phyloP scores from a whole-genome alignment of 1,284 basidiomycete species.

The Ceratobasidium sp. region DNA sequence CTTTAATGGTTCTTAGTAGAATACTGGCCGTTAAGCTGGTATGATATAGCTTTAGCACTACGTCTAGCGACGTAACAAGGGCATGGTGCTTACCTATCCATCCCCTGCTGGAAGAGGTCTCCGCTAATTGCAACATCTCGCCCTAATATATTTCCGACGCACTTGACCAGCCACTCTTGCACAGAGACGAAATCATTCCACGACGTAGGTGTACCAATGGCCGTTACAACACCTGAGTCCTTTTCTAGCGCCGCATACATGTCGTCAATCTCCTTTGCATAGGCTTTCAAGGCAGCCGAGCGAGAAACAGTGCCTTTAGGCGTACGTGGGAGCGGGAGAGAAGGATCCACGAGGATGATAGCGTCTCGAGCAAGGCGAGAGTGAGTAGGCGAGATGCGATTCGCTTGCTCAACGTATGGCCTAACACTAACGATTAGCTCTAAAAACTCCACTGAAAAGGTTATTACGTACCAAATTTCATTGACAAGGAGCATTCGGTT shows the following conservation, averaged over 20 bases:
- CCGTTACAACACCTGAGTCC: background rate
- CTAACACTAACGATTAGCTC: constrained; percentile 44
- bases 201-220: background rate
- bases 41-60: background rate
- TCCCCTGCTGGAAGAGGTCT: constrained; percentile 28
- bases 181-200: background rate
- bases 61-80: no score
- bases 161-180: background rate
- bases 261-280: constrained; percentile 42
- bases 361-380: constrained; percentile 57
- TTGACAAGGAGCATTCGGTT: constrained; percentile 53
- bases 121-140: background rate
- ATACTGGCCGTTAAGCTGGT: constrained; percentile 4
- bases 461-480: constrained; percentile 53
- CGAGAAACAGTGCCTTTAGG: constrained; percentile 41
- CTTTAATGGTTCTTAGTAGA: background rate
- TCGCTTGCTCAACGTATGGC: constrained; percentile 58
- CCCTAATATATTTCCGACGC: background rate
- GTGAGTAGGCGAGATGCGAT: constrained; percentile 55
- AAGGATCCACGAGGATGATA: background rate
- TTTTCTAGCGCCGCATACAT: constrained; percentile 41
- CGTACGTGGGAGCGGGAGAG: constrained; percentile 25
- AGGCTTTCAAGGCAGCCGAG: constrained; percentile 36
- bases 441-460: constrained; percentile 10
- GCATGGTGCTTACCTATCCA: constrained; percentile 24